Conservation (phyloP, 2,329 filamentous ascomycete species). For the Byssothecium circinans region DNA sequence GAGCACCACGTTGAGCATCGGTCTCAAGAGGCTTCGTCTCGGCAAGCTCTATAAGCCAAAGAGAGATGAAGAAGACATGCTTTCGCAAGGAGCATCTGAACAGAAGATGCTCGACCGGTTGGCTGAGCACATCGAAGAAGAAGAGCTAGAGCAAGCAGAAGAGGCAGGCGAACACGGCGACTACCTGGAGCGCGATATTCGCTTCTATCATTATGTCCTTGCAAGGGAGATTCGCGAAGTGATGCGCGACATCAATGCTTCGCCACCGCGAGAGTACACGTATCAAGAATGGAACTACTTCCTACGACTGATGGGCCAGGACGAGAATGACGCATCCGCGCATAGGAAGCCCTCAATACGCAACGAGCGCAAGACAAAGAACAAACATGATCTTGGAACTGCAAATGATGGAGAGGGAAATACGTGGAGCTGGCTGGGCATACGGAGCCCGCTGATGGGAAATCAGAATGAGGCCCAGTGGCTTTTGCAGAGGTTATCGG, state of each 20-base stretch:
- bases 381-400: slow-evolving; percentile 33
- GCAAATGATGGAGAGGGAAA: slow-evolving; percentile 47
- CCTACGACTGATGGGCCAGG: slow-evolving; percentile 41
- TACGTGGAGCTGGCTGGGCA: slow-evolving; percentile 70
- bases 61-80: slow-evolving; percentile 7
- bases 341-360: slow-evolving; percentile 38
- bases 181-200: slow-evolving; percentile 49
- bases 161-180: slow-evolving; percentile 48
- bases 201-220: slow-evolving; percentile 55
- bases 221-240: slow-evolving; percentile 49
- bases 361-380: slow-evolving; percentile 19
- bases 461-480: slow-evolving; percentile 70
- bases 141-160: slow-evolving; percentile 47
- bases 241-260: slow-evolving; percentile 46
- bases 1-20: slow-evolving; percentile 36
- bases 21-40: slow-evolving; percentile 24
- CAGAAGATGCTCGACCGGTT: slow-evolving; percentile 34
- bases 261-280: slow-evolving; percentile 44
- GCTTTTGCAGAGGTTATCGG: slow-evolving; percentile 67
- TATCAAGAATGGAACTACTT: slow-evolving; percentile 47
- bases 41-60: slow-evolving; percentile 24
- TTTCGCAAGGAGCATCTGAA: slow-evolving; percentile 11
- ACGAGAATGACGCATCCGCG: slow-evolving; percentile 43
- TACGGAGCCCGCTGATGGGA: slow-evolving; percentile 69
- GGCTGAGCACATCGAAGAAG: slow-evolving; percentile 44